A percentile compares a stretch with the other conserved stretches of the same genome.
These are phyloP conservation scores for Byssochlamys sp. DNA, from an alignment of 2,329 filamentous ascomycete species.

Conservation along the genomic window DNA sequence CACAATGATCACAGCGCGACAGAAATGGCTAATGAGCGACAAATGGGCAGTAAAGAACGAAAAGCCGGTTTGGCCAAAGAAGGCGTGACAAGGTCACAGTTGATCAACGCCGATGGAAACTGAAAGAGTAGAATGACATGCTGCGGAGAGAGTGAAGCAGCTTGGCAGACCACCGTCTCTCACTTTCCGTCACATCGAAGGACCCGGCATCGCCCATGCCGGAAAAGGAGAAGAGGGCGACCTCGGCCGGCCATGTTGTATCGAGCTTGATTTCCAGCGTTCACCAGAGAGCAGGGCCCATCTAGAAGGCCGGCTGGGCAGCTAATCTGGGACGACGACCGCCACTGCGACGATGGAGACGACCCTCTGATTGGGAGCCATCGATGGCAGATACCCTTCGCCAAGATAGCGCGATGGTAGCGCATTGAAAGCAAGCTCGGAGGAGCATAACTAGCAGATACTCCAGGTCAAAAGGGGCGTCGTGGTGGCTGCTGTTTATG, in stretches of 20 bases:
- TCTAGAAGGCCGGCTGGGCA: background rate
- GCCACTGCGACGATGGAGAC: background rate
- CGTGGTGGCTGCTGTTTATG: background rate
- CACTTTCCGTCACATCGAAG: background rate
- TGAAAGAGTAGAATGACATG: background rate
- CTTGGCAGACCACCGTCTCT: background rate
- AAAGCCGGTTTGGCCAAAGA: background rate
- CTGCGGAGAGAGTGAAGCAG: background rate
- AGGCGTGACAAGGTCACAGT: background rate
- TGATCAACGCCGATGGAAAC: background rate
- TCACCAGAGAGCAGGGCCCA: background rate
- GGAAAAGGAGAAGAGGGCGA: background rate
- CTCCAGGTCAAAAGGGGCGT: background rate
- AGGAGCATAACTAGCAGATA: background rate
- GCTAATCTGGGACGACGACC: background rate
- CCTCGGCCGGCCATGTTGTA: background rate
- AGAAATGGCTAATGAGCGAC: background rate
- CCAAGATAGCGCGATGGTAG: background rate
- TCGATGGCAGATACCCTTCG: background rate
- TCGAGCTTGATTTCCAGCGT: background rate
- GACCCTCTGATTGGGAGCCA: background rate
- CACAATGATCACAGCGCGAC: background rate
- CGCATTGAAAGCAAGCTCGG: background rate
- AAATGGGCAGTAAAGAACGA: background rate
- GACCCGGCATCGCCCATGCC: background rate